Percentiles rank a stretch among this genome's conserved stretches.
phyloP scores from a whole-genome alignment of 208 protist species.

The Trypanosomatidae sp. region DNA sequence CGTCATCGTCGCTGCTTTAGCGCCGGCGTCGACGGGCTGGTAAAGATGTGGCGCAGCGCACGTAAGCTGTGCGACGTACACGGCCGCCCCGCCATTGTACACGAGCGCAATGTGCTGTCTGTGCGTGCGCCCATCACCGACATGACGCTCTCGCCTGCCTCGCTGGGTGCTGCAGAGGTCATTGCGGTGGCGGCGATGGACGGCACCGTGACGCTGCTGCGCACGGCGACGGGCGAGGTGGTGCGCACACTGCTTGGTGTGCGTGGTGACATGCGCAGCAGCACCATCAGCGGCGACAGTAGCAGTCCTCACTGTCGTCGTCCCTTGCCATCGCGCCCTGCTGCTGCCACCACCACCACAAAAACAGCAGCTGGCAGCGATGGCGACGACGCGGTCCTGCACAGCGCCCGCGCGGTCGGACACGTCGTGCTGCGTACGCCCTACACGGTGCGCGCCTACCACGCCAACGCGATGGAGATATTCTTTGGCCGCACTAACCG shows the following conservation, averaged over 20 bases:
- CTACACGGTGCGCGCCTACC: conserved; percentile 76
- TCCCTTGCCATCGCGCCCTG: neutral
- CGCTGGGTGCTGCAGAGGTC: conserved; percentile 65
- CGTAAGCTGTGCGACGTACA: neutral
- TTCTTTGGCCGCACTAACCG: conserved; percentile 57
- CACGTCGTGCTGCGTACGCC: conserved; percentile 45
- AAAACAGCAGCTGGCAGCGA: neutral
- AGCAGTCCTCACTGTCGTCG: neutral
- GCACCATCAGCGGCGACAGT: neutral
- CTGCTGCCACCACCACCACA: neutral
- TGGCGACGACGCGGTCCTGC: no score
- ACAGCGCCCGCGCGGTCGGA: no score
- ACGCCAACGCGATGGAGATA: conserved; percentile 58
- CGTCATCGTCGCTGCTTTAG: conserved; percentile 54
- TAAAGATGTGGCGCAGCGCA: conserved; percentile 55
- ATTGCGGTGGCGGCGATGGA: conserved; percentile 56
- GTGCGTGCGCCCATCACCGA: conserved; percentile 49
- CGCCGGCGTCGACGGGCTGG: conserved; percentile 51
- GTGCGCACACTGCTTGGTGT: conserved; percentile 68
- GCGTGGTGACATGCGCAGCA: neutral
- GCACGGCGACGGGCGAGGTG: conserved; percentile 45
- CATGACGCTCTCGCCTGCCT: conserved; percentile 23
- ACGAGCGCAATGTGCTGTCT: conserved; percentile 55
- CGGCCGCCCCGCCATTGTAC: conserved; percentile 29
- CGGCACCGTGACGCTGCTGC: conserved; percentile 68